These are phyloP conservation scores for Pleurotus giganteus DNA, from an alignment of 768 basidiomycete species.

Conservation along the genomic window DNA sequence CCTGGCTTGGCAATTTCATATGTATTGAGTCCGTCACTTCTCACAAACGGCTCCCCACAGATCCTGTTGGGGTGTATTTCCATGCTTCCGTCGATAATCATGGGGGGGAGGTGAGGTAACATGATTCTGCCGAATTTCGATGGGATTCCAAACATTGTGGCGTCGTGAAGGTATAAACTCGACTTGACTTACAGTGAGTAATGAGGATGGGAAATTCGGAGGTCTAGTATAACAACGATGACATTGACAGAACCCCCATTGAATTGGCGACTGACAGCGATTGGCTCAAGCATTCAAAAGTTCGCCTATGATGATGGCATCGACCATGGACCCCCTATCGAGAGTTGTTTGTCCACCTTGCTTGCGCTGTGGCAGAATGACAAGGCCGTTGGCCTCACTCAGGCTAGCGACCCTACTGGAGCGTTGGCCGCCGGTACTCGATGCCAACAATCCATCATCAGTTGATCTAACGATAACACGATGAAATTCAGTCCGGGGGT, in stretches of 20 bases:
- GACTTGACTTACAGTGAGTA: too few relatives aligned
- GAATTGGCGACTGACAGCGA: background rate
- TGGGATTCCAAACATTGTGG: background rate
- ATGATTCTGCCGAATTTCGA: background rate
- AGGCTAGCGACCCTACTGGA: slow-evolving; percentile 82
- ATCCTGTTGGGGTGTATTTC: background rate
- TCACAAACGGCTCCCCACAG: background rate
- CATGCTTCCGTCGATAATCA: background rate
- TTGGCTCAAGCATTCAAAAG: slow-evolving; percentile 24
- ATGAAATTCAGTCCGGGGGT: slow-evolving; percentile 80
- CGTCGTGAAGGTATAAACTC: background rate
- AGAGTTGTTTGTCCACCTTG: slow-evolving; percentile 34
- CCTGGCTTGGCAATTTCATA: background rate
- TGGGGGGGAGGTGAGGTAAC: background rate
- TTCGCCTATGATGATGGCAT: slow-evolving; percentile 72
- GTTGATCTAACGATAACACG: slow-evolving; percentile 61
- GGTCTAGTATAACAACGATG: too few relatives aligned
- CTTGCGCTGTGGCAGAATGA: slow-evolving; percentile 55
- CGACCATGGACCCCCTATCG: slow-evolving; percentile 51
- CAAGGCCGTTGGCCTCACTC: slow-evolving; percentile 77
- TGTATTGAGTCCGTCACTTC: background rate
- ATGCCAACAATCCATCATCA: slow-evolving; percentile 52
- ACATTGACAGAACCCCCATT: too few relatives aligned
- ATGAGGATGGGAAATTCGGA: too few relatives aligned
- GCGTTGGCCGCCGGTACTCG: slow-evolving; percentile 84